phyloP scores from a whole-genome alignment of 495 filamentous ascomycete species.

The Neurospora tetraspora region DNA sequence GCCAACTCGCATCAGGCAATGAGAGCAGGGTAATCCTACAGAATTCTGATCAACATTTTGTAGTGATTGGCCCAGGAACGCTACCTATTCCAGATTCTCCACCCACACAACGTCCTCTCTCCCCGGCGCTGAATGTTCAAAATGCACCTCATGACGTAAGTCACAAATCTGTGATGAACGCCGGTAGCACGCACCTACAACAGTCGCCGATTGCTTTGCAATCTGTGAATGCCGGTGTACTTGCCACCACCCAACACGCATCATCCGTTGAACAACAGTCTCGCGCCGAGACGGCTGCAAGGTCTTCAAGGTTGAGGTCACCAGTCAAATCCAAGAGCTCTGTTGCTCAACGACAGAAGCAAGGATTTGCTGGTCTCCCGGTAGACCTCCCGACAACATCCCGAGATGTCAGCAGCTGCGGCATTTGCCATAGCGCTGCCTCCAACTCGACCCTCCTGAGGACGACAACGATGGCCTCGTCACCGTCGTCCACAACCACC shows the following conservation, averaged over 20 bases:
- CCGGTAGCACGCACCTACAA: background rate
- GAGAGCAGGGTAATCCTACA: background rate
- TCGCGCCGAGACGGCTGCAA: background rate
- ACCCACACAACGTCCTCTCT: background rate
- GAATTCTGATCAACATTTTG: background rate
- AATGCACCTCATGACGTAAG: background rate
- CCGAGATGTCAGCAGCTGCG: background rate
- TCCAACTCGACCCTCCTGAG: background rate
- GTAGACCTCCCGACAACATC: background rate
- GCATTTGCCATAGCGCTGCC: background rate
- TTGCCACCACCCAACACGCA: background rate
- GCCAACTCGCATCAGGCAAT: background rate
- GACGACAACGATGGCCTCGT: background rate
- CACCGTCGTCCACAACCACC: background rate
- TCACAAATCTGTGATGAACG: background rate
- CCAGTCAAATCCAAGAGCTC: background rate
- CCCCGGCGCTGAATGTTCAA: background rate
- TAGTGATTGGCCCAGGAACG: background rate
- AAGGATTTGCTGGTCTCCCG: background rate
- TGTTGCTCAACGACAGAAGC: background rate
- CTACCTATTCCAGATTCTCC: background rate
- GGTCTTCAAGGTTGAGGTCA: background rate
- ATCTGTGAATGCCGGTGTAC: background rate
- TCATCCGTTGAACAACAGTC: background rate
- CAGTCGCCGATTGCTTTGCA: background rate